Conservation (phyloP, 1,139 yeast species). For the Geotrichum bryndzae region DNA sequence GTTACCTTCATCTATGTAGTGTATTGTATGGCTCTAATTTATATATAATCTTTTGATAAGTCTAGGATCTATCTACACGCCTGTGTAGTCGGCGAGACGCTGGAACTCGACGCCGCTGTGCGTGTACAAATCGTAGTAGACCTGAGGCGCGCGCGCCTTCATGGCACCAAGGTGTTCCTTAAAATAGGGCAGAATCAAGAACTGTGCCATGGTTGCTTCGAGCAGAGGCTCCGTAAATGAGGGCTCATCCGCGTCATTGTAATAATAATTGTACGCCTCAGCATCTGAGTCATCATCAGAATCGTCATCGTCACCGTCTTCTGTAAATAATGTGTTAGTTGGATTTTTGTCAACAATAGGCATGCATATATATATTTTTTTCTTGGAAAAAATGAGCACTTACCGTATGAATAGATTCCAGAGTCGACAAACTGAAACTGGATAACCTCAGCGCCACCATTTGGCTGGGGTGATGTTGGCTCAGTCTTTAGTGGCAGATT, state of each 20-base stretch:
- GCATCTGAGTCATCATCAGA: background rate
- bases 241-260: constrained; percentile 9
- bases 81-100: background rate
- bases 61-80: background rate
- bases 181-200: background rate
- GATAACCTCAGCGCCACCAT: background rate
- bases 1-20: background rate
- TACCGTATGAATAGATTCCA: constrained; percentile 4
- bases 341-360: background rate
- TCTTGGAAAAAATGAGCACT: background rate
- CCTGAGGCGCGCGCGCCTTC: background rate
- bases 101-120: background rate
- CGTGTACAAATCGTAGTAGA: background rate
- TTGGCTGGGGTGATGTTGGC: background rate
- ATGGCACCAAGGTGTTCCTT: background rate
- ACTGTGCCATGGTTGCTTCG: constrained; percentile 1
- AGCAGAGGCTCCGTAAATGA: constrained; percentile 8
- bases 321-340: background rate
- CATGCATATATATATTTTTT: background rate
- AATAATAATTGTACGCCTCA: background rate
- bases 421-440: constrained; percentile 1
- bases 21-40: background rate
- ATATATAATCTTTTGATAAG: background rate
- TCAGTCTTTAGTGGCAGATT: background rate
- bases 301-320: background rate